phyloP scores from a whole-genome alignment of 305 asterid genomes.

The Solanum hybrid region DNA sequence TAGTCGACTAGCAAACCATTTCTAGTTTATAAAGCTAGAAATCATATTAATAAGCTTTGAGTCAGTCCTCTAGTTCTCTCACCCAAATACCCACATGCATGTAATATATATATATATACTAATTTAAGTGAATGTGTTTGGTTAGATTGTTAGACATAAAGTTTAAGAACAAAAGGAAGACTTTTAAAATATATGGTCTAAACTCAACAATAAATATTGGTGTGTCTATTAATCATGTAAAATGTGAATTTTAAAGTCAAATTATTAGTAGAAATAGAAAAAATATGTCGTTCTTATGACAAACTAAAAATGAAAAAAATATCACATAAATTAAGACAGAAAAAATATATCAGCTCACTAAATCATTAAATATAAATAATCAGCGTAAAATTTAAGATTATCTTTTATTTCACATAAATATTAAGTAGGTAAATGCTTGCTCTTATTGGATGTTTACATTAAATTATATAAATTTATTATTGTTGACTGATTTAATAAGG shows the following conservation, averaged over 20 bases:
- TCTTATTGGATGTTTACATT: background rate
- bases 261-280: background rate
- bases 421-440: background rate
- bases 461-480: background rate
- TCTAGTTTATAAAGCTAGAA: background rate
- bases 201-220: background rate
- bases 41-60: background rate
- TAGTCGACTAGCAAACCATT: background rate
- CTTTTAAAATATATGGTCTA: background rate
- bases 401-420: background rate
- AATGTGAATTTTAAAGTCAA: background rate
- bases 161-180: background rate
- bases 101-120: background rate
- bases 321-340: background rate
- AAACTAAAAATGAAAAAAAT: background rate
- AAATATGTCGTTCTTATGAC: background rate
- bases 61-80: background rate
- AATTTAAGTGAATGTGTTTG: background rate
- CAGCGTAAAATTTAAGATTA: background rate
- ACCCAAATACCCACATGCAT: background rate
- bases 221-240: background rate
- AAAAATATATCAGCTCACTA: background rate
- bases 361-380: background rate
- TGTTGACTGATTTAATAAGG: background rate
- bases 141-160: background rate